Evolutionary conservation across 2,329 filamentous ascomycete genomes (phyloP), one percentile per base, ranked within the genome.

Genomic region (Didymella arachidicola): DNA sequence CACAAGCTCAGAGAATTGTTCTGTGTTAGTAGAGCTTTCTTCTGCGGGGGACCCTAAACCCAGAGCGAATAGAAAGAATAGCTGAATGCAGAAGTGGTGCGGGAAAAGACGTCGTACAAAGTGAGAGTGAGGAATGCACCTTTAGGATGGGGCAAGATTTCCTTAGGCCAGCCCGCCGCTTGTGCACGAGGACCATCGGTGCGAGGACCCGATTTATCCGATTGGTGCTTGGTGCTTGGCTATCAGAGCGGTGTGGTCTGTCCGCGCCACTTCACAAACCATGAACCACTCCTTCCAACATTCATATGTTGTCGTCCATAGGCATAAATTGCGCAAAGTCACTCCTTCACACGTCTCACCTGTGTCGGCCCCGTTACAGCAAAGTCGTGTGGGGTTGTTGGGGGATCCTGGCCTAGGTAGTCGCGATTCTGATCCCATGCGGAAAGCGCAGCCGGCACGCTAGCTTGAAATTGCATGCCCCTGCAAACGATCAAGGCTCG

Each of bases 1-100:
- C 57, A 50, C 47, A 59, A 55, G 51, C 57, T 51, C 51, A 25
- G 42, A 32, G 45, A 52, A 41, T 6, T 6, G 30, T 42, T 8
- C 41, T 54, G 50, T 45, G 51, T 59, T 54, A 63, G 57, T 63
- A 59, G 59, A 66, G 64, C 61, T 62, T 62, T 53, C 62, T 61
- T 64, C 55, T 68, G 65, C 65, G 69, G 60, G 58, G 61, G 62
- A 56, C 65, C 63, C 42, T 53, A 45, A 22, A 60, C 53, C 58
- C 58, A 41, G 32, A 53, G 47, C 36, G 45, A 39, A 41, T 18
- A 60, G 25, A 57, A 53, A 36, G 34, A 25, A 39, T 12, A 22
- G 38, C 42, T 52, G 57, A 52, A 60, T 39, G 52, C 52, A 55
- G 52, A 52, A 41, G 27, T 41, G 25, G 52, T 39, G 26, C 26